Percentiles rank a stretch among this genome's conserved stretches.
phyloP scores from a whole-genome alignment of 225 moss, liverwort and hornwort species.

The Neckera pumila region DNA sequence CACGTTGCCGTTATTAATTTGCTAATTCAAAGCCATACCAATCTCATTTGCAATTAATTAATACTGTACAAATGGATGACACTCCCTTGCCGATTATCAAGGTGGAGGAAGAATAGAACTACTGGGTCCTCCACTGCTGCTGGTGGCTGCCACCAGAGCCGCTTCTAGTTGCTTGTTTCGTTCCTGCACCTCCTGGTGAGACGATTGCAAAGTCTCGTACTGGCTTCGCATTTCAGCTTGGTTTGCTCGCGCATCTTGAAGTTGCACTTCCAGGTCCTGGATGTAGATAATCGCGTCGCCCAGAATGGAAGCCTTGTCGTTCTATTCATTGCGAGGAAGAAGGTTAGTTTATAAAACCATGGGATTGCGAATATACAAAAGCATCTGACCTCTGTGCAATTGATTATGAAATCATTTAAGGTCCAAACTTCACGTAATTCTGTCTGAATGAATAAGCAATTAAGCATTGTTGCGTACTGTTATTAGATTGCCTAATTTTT shows the following conservation, averaged over 20 bases:
- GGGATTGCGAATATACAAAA: background rate
- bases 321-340: conserved; percentile 10
- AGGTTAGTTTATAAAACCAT: background rate
- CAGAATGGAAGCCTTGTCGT: conserved; percentile 76
- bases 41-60: background rate
- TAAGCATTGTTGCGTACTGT: background rate
- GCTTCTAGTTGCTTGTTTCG: conserved; percentile 17
- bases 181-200: conserved; percentile 7
- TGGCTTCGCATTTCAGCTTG: background rate
- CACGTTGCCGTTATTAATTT: background rate
- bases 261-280: conserved; percentile 23
- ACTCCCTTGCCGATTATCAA: background rate
- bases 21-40: background rate
- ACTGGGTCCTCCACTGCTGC: background rate
- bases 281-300: conserved; percentile 55
- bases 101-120: background rate
- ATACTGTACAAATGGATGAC: background rate
- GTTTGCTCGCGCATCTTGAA: conserved; percentile 13
- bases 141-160: background rate
- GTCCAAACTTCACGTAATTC: background rate
- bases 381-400: too few species aligned
- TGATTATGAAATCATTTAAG: background rate
- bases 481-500: background rate
- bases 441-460: background rate
- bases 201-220: background rate